Evolutionary conservation across 495 filamentous ascomycete species (phyloP).

Genomic region (Wilcoxina mikolae): DNA sequence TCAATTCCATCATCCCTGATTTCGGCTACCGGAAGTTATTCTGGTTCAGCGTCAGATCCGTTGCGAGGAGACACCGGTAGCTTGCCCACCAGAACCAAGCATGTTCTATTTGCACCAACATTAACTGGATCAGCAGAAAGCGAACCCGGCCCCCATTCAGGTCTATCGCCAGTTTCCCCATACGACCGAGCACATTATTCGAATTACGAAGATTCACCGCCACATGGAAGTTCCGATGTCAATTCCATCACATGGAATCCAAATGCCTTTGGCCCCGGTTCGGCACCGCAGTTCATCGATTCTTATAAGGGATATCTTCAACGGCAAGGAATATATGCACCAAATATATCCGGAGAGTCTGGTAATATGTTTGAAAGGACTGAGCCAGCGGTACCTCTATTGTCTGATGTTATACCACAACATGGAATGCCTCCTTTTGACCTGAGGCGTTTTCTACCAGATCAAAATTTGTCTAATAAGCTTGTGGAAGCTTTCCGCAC

Average conservation of each 20-base stretch:
- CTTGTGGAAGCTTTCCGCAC: slow-evolving; percentile 20
- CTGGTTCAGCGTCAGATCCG: neutral
- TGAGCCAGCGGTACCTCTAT: neutral
- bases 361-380: neutral
- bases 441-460: slow-evolving; percentile 20
- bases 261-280: slow-evolving; percentile 21
- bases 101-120: neutral
- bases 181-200: neutral
- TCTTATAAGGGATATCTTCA: slow-evolving; percentile 23
- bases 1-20: neutral
- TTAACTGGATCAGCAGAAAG: neutral
- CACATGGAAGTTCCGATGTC: neutral
- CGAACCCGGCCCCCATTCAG: too few relatives aligned
- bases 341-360: neutral
- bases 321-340: slow-evolving; percentile 16
- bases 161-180: neutral
- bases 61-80: neutral
- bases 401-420: slow-evolving; percentile 1
- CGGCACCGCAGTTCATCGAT: slow-evolving; percentile 22
- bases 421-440: slow-evolving; percentile 15
- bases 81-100: neutral
- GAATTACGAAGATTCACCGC: slow-evolving; percentile 1
- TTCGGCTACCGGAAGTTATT: neutral
- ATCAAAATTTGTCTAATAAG: slow-evolving; percentile 10
- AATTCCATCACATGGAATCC: slow-evolving; percentile 4